These are phyloP conservation scores for Kwoniella dejecticola DNA, from an alignment of 768 basidiomycete genomes.

Conservation along the genomic window DNA sequence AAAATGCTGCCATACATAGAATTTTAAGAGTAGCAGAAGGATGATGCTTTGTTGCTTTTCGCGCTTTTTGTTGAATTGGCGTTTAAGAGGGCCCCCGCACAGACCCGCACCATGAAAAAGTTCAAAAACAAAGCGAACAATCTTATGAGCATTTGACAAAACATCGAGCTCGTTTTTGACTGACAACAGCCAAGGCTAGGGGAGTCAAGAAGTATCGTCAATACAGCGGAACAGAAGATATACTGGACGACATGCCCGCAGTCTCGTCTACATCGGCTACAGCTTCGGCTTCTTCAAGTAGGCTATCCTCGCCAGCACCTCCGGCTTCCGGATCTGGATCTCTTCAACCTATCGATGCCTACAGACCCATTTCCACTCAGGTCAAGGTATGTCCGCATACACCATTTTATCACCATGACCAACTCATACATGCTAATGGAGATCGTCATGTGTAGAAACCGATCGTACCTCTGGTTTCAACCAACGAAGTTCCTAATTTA, in stretches of 20 bases:
- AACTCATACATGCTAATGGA: too few species aligned
- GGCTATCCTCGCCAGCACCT: conserved; percentile 12
- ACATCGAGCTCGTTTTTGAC: too few species aligned
- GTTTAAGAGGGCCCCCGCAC: too few species aligned
- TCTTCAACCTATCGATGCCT: conserved; percentile 15
- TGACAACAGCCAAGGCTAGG: too few species aligned
- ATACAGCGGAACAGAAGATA: background rate
- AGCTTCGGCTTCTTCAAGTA: conserved; percentile 8
- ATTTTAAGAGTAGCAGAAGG: too few species aligned
- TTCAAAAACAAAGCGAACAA: too few species aligned
- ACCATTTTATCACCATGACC: background rate
- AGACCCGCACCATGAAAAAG: too few species aligned
- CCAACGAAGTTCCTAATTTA: conserved; percentile 20
- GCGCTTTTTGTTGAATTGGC: too few species aligned
- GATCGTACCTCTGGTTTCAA: conserved; percentile 32
- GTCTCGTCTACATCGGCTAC: background rate
- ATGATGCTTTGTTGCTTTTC: too few species aligned
- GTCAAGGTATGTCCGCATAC: conserved; percentile 17
- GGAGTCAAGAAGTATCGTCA: too few species aligned
- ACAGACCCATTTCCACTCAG: conserved; percentile 19
- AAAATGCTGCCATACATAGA: too few species aligned
- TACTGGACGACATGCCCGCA: background rate
- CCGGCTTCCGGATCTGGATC: background rate
- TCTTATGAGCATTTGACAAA: too few species aligned
- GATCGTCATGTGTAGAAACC: conserved; percentile 41